Evolutionary conservation across 148 eudicot species (phyloP).

Genomic region (Beta vulgaris): DNA sequence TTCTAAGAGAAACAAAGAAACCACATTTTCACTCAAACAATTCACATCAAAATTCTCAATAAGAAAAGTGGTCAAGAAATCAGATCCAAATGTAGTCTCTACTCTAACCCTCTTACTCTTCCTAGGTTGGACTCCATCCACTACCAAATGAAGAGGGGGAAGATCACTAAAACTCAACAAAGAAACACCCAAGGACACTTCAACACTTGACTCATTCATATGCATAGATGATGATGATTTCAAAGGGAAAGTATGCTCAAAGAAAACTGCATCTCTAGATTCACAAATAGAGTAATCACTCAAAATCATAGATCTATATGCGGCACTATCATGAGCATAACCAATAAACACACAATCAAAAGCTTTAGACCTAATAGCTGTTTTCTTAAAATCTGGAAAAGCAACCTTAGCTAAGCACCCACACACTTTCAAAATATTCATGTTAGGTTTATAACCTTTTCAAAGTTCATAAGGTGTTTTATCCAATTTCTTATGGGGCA

Average conservation of each 20-base stretch:
- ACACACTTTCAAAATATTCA: conserved; percentile 5
- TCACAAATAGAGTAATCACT: conserved; percentile 4
- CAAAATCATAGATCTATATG: not conserved
- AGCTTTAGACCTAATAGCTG: not conserved
- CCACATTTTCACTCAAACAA: no score
- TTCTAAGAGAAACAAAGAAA: no score
- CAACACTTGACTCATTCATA: no score
- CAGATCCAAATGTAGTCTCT: no score
- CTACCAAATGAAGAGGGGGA: not conserved
- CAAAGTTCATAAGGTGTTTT: conserved; percentile 5
- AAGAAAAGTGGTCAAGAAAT: no score
- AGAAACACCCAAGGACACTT: not conserved
- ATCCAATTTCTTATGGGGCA: conserved; percentile 15
- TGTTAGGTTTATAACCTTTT: not conserved
- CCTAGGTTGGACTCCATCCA: not conserved
- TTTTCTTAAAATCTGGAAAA: not conserved
- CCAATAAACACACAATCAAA: conserved; percentile 16
- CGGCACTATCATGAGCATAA: conserved; percentile 9
- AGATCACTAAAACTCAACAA: not conserved
- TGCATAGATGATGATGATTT: not conserved
- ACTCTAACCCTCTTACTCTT: conserved; percentile 3
- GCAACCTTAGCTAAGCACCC: conserved; percentile 1
- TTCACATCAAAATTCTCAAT: no score
- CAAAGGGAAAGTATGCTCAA: conserved; percentile 7
- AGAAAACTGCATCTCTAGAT: no score